A percentile compares a stretch with the other conserved stretches of the same genome.
phyloP scores from a whole-genome alignment of 192 early-diverging fungal genomes.

The Mortierella claussenii region DNA sequence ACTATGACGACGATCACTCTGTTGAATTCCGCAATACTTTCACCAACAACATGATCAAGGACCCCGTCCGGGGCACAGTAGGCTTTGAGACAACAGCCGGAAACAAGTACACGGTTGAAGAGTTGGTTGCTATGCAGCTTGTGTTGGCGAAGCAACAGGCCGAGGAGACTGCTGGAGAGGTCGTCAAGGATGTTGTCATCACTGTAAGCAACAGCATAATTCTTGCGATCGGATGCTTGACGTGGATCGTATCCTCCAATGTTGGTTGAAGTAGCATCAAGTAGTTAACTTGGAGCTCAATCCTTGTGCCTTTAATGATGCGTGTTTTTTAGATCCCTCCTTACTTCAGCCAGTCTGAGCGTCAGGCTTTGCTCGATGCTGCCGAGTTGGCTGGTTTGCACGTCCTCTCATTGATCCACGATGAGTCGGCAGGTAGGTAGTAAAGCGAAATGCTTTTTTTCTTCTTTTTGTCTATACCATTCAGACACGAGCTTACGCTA shows the following conservation, averaged over 20 bases:
- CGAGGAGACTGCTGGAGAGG: constrained; percentile 75
- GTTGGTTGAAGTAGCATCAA: too few relatives aligned
- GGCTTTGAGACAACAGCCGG: constrained; percentile 74
- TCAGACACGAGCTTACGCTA: too few relatives aligned
- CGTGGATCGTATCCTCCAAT: too few relatives aligned
- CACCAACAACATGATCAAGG: constrained; percentile 80
- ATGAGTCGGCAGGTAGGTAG: constrained; percentile 86
- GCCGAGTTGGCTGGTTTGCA: constrained; percentile 89
- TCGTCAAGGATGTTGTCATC: constrained; percentile 89
- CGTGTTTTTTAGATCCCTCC: constrained; percentile 78
- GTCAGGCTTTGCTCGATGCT: constrained; percentile 92
- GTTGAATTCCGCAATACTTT: constrained; percentile 82
- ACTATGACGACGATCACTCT: constrained; percentile 74
- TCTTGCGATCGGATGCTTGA: too few relatives aligned
- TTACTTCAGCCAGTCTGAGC: constrained; percentile 90
- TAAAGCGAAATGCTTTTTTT: background rate
- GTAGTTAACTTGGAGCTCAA: too few relatives aligned
- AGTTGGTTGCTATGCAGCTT: constrained; percentile 95
- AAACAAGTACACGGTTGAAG: constrained; percentile 75
- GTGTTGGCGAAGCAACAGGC: constrained; percentile 89
- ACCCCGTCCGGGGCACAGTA: constrained; percentile 71
- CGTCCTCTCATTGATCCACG: constrained; percentile 87
- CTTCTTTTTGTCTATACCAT: background rate
- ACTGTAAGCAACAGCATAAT: constrained; percentile 76
- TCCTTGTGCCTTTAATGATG: too few relatives aligned